Percentiles rank a stretch among this genome's conserved stretches.
Evolutionary conservation across 2,329 filamentous ascomycete species (phyloP).

Genomic region (Catunica adiposa): DNA sequence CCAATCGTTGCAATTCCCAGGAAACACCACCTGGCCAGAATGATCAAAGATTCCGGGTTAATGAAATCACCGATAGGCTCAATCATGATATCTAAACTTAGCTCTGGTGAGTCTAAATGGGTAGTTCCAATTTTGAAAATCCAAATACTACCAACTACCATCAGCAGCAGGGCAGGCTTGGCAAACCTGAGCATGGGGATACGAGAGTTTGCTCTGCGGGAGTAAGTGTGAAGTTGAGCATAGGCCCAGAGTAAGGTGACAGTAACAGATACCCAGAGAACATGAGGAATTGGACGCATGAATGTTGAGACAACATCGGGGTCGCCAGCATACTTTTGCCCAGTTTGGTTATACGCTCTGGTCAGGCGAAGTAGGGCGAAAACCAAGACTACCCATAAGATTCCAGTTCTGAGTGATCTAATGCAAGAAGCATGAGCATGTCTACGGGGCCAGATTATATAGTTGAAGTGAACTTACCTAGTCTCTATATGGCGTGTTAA

Average conservation of each 20-base stretch:
- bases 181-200: background rate
- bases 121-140: slow-evolving; percentile 86
- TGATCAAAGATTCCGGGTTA: background rate
- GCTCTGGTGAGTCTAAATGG: slow-evolving; percentile 70
- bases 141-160: slow-evolving; percentile 37
- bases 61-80: background rate
- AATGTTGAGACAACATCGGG: slow-evolving; percentile 68
- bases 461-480: background rate
- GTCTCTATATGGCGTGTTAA: background rate
- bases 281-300: slow-evolving; percentile 42
- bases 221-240: slow-evolving; percentile 21
- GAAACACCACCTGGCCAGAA: slow-evolving; percentile 22
- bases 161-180: slow-evolving; percentile 19
- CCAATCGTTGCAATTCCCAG: slow-evolving; percentile 20
- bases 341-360: slow-evolving; percentile 87
- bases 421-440: slow-evolving; percentile 41
- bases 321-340: slow-evolving; percentile 86
- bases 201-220: background rate
- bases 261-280: slow-evolving; percentile 61
- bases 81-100: slow-evolving; percentile 29
- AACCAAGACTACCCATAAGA: slow-evolving; percentile 20
- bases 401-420: slow-evolving; percentile 7
- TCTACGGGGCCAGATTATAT: slow-evolving; percentile 35
- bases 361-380: slow-evolving; percentile 48
- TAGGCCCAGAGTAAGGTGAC: slow-evolving; percentile 44